Percentiles rank a stretch among this genome's conserved stretches.
phyloP scores from a whole-genome alignment of 139 green algal genomes.

The Coelastrella sp. region DNA sequence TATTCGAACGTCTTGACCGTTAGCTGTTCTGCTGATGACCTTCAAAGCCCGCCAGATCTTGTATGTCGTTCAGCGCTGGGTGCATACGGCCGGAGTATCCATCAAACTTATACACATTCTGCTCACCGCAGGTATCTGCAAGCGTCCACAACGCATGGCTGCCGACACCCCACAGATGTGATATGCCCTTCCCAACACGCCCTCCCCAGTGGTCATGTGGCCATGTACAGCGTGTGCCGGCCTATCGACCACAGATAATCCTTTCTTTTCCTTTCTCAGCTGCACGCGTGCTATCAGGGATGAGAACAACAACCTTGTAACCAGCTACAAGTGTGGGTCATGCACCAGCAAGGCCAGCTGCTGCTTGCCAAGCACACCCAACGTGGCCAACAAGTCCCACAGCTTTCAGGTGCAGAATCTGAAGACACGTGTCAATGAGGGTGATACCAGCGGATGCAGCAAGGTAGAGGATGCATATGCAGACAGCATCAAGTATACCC shows the following conservation, averaged over 20 bases:
- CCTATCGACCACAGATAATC: neutral
- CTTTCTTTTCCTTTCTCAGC: neutral
- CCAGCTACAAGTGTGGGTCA: no score
- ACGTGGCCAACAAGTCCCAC: neutral
- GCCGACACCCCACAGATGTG: neutral
- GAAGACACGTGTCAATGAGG: neutral
- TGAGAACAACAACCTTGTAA: no score
- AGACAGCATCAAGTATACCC: neutral
- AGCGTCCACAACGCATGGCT: neutral
- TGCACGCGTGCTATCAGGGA: no score
- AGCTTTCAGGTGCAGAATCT: neutral
- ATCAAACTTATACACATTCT: neutral
- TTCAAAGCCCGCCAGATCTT: no score
- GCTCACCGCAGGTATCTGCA: neutral
- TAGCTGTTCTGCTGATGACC: no score
- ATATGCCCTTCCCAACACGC: neutral
- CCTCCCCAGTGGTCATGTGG: neutral
- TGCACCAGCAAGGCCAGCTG: no score
- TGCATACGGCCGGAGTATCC: neutral
- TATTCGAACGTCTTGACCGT: no score
- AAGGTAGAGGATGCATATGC: neutral
- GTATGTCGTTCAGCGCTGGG: no score
- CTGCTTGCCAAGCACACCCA: no score
- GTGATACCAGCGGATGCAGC: neutral
- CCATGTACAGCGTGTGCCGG: neutral